These are phyloP conservation scores for Penicillium arizonense DNA, from an alignment of 495 filamentous ascomycete species.

Conservation along the genomic window DNA sequence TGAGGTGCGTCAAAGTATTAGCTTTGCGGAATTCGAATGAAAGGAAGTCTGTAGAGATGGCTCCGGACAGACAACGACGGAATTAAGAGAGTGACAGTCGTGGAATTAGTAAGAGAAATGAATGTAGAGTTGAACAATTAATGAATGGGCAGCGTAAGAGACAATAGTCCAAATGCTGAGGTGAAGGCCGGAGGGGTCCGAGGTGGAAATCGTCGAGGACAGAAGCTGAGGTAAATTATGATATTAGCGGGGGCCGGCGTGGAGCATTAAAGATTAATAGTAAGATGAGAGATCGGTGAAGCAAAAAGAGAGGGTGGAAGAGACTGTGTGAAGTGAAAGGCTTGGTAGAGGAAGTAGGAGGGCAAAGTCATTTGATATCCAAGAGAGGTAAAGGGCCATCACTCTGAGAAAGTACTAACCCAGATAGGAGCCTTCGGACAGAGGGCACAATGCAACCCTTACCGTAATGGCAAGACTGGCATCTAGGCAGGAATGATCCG, in stretches of 20 bases:
- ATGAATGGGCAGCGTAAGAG: conserved; percentile 43
- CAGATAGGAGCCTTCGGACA: conserved; percentile 48
- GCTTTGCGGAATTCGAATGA: conserved; percentile 25
- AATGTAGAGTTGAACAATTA: conserved; percentile 54
- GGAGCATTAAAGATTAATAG: conserved; percentile 21
- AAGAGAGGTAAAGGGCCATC: conserved; percentile 19
- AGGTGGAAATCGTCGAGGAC: conserved; percentile 34
- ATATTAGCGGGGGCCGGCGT: conserved; percentile 26
- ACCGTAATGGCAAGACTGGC: conserved; percentile 61
- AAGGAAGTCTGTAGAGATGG: conserved; percentile 34
- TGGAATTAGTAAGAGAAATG: conserved; percentile 45
- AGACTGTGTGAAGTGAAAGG: conserved; percentile 8
- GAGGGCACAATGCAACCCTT: conserved; percentile 58
- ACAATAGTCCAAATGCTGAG: conserved; percentile 38
- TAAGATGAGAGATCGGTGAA: conserved; percentile 4
- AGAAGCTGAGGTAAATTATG: conserved; percentile 48
- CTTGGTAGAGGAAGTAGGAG: conserved; percentile 9
- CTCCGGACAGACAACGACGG: conserved; percentile 45
- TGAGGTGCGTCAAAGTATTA: conserved; percentile 10
- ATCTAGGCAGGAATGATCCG: conserved; percentile 55
- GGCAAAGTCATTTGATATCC: conserved; percentile 27
- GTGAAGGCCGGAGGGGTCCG: conserved; percentile 36
- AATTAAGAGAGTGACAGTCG: conserved; percentile 56
- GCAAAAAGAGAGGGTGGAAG: background rate
- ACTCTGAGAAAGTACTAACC: conserved; percentile 40